Base-by-base conservation (phyloP, 2,329 filamentous ascomycete species). In the Penicillium sp. region DNA sequence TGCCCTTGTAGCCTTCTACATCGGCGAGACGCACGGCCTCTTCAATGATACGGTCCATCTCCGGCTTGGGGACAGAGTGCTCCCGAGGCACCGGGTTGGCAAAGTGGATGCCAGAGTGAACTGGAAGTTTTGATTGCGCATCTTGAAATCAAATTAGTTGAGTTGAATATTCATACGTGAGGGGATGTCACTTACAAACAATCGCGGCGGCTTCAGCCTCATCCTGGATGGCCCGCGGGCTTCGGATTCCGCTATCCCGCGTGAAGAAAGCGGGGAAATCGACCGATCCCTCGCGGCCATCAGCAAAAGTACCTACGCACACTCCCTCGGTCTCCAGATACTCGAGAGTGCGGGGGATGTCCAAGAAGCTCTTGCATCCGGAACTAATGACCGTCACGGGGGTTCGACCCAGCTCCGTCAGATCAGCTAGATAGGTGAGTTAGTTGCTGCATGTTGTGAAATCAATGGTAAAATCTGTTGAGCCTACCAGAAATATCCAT, bases 211-310 rank as follows among this genome's bases (percentile, higher is more conserved):
- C 95, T 73, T 98, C 91, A 59, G 83, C 83, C 74, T 96, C 92
- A 67, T 89, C 85, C 57, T 88, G 79, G 45, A 97, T 86, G 1
- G 91, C 86, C 24, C 87, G 86, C 0, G 94, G 94, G 73, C 92
- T 96, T 76, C 83, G 88, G 56, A 90, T 80, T 13, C 93, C 92
- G 76, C 93, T 97, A 45, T 97, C 92, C 44, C 94, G 84, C 0
- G 91, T 91, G 86, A 91, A 99, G 77, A 99, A 99, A 0, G 91
- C 92, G 1, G 95, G 95, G 71, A 98, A 95, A 70, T 96, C 90
- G 44, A 97, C 85, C 6, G 84, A 79, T 1, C 88, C 90, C 28
- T 80, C 78, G 40, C 91, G 86, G 1, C 91, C 92, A 77, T 96
- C 92, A 26, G 92, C 89, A 80, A 98, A 99, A 2, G 95, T 98